These are phyloP conservation scores for Diplogelasinospora grovesii DNA, from an alignment of 495 filamentous ascomycete species.

Conservation along the genomic window DNA sequence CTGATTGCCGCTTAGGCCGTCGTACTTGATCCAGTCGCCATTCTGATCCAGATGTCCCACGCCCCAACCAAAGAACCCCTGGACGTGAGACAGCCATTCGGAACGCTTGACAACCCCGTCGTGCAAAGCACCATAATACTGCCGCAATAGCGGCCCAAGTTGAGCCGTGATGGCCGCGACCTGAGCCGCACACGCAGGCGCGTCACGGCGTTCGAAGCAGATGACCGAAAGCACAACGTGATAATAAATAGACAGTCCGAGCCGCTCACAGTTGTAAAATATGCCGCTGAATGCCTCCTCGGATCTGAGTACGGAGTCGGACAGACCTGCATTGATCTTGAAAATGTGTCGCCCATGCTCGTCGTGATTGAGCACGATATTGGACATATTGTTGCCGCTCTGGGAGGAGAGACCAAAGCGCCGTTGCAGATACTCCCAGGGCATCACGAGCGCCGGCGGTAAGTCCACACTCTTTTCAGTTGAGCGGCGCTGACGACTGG, in stretches of 20 bases:
- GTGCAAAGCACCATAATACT: constrained; percentile 26
- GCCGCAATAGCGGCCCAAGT: constrained; percentile 19
- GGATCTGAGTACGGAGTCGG: constrained; percentile 18
- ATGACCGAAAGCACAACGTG: constrained; percentile 24
- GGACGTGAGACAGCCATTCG: constrained; percentile 33
- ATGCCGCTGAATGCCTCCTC: constrained; percentile 30
- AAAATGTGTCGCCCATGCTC: constrained; percentile 18
- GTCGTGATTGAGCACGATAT: constrained; percentile 30
- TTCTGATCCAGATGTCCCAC: constrained; percentile 21
- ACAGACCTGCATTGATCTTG: constrained; percentile 30
- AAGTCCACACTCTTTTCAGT: constrained; percentile 31
- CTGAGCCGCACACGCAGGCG: constrained; percentile 14
- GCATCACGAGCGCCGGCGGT: constrained; percentile 26
- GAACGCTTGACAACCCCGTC: constrained; percentile 18
- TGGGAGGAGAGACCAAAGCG: constrained; percentile 31
- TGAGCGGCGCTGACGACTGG: constrained; percentile 37
- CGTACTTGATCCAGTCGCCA: constrained; percentile 31
- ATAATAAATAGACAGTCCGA: constrained; percentile 30
- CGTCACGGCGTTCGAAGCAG: constrained; percentile 17
- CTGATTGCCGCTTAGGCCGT: constrained; percentile 40
- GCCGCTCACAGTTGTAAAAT: constrained; percentile 24
- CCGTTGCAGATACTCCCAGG: constrained; percentile 33
- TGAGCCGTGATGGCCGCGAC: constrained; percentile 17
- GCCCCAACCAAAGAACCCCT: constrained; percentile 40
- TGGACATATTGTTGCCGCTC: constrained; percentile 31